Evolutionary conservation across 1,284 basidiomycete genomes (phyloP), one percentile per base, ranked within the genome.

Genomic region (Sporisorium reilianum): DNA sequence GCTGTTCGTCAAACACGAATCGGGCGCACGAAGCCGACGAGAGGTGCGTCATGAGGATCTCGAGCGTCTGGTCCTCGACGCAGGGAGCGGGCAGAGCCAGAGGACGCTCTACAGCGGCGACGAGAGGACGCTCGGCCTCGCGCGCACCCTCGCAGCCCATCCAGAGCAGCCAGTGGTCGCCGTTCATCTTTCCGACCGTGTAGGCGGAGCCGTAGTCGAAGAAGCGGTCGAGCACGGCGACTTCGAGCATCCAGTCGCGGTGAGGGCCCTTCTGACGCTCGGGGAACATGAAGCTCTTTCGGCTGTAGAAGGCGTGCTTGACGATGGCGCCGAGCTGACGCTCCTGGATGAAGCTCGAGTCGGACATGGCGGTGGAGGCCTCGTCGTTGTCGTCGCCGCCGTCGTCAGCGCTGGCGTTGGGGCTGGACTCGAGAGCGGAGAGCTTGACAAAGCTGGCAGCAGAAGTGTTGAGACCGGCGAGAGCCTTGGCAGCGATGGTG

Each of bases 251-350:
- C 97, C 97, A 99, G 85, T 95, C 93, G 70, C 90, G 89, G 87
- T 99, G 97, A 28, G 96, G 96, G 2, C 95, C 95, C 44, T 88
- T 88, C 85, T 99, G 97, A 48, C 93, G 90, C 85, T 99, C 97
- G 18, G 97, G 97, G 86, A 99, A 99, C 93, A 99, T 98, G 89
- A 99, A 99, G 11, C 92, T 92, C 87, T 99, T 99, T 81, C 96
- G 91, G 52, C 94, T 97, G 88, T 99, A 99, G 88, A 99, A 99
- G 60, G 77, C 77, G 54, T 77, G 73, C 49, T 75, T 63, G 56
- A 84, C 83, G 16, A 78, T 54, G 16, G 61, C 58, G 30, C 81
- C 83, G 5, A 83, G 76, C 52, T 71, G 64, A 26, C 68, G 66
- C 32, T 71, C 66, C 40, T 63, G 68, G 28, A 65, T 48, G 42